Conservation (phyloP, 805 yeast species). For the Lachancea sp. region DNA sequence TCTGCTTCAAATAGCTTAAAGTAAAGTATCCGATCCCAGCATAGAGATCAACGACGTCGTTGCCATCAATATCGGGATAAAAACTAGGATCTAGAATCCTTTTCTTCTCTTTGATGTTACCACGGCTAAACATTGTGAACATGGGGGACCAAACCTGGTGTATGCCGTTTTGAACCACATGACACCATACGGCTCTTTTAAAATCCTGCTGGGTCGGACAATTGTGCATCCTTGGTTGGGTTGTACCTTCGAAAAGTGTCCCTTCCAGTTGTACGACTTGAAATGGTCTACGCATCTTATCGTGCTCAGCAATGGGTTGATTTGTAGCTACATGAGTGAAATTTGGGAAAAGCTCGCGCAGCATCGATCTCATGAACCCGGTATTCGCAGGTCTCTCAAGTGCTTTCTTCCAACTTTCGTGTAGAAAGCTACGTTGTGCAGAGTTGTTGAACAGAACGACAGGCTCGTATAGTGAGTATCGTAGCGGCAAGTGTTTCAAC, state of each 20-base stretch:
- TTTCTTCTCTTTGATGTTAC: constrained; percentile 75
- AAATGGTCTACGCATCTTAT: constrained; percentile 59
- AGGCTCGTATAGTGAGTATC: constrained; percentile 63
- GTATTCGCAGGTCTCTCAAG: constrained; percentile 13
- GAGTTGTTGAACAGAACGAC: constrained; percentile 51
- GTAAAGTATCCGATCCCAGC: constrained; percentile 86
- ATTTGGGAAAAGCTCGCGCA: constrained; percentile 16
- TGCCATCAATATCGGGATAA: constrained; percentile 34
- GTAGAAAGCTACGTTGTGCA: constrained; percentile 38
- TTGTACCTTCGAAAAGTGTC: constrained; percentile 49
- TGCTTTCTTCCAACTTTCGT: constrained; percentile 32
- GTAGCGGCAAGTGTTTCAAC: constrained; percentile 26
- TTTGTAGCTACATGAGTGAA: constrained; percentile 65
- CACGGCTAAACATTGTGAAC: constrained; percentile 83
- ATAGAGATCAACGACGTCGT: constrained; percentile 60
- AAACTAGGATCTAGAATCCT: constrained; percentile 42
- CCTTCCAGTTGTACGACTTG: constrained; percentile 57
- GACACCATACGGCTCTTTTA: constrained; percentile 62
- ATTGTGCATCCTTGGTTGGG: constrained; percentile 18
- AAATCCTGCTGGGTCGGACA: constrained; percentile 43
- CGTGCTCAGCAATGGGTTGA: constrained; percentile 53
- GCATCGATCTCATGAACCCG: constrained; percentile 20
- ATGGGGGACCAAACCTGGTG: constrained; percentile 78
- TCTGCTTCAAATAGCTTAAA: constrained; percentile 52
- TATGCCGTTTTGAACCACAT: constrained; percentile 63